phyloP scores from a whole-genome alignment of 129 eudicot species.

The Arctium lappa region DNA sequence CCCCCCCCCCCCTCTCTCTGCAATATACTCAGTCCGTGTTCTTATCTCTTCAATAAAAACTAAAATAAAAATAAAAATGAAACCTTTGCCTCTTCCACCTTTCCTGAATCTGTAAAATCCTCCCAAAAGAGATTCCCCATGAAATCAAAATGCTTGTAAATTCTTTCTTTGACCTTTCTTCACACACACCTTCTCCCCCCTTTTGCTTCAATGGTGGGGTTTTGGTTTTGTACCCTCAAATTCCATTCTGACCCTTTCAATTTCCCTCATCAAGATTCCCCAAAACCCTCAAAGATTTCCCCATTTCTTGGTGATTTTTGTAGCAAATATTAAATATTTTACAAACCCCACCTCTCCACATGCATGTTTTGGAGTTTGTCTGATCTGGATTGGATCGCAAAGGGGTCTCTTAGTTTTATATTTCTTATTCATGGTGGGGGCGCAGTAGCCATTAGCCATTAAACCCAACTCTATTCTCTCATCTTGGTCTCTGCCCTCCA shows the following conservation, averaged over 20 bases:
- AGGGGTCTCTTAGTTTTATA: conserved; percentile 20
- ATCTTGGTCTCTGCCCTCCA: conserved; percentile 10
- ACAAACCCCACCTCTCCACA: conserved; percentile 48
- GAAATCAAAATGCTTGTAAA: not conserved
- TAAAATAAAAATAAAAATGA: not conserved
- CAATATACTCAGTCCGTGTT: conserved; percentile 23
- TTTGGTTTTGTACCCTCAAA: conserved; percentile 7
- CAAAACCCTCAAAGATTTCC: conserved; percentile 23
- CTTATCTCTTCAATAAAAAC: conserved; percentile 32
- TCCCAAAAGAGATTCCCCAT: not conserved
- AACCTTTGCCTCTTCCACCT: conserved; percentile 23
- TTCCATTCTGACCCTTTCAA: conserved; percentile 9
- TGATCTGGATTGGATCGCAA: conserved; percentile 70
- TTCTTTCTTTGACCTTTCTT: conserved; percentile 7
- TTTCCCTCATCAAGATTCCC: conserved; percentile 18
- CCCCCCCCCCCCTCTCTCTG: conserved; percentile 17
- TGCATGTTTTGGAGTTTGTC: conserved; percentile 57
- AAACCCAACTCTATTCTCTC: not conserved
- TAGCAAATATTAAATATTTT: not conserved
- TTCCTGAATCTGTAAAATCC: conserved; percentile 3
- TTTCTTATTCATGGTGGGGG: conserved; percentile 20
- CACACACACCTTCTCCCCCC: not conserved
- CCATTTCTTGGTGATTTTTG: not conserved
- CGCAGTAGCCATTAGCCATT: not conserved
- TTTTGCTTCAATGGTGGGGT: conserved; percentile 28